phyloP scores from a whole-genome alignment of 2,329 filamentous ascomycete species.

The Emergomyces orientalis region DNA sequence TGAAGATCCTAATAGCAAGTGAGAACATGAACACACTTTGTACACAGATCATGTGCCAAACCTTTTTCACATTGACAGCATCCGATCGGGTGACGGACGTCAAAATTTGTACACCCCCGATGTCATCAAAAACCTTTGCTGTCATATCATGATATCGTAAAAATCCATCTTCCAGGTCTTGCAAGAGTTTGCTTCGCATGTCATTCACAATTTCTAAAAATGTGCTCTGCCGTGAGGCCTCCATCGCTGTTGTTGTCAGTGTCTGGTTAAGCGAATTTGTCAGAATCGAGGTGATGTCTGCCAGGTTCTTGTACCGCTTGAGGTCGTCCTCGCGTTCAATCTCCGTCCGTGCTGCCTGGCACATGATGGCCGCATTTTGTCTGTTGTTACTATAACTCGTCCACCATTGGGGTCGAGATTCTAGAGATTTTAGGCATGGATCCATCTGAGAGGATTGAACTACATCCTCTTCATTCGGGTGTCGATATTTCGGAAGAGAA shows the following conservation, averaged over 20 bases:
- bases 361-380: slow-evolving; percentile 54
- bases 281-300: slow-evolving; percentile 29
- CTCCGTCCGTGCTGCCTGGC: slow-evolving; percentile 50
- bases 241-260: slow-evolving; percentile 24
- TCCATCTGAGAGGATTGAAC: slow-evolving; percentile 30
- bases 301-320: slow-evolving; percentile 31
- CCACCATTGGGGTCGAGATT: slow-evolving; percentile 50
- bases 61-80: slow-evolving; percentile 11
- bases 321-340: slow-evolving; percentile 45
- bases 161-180: slow-evolving; percentile 27
- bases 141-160: slow-evolving; percentile 21
- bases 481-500: slow-evolving; percentile 21
- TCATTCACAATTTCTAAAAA: slow-evolving; percentile 27
- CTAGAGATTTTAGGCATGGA: slow-evolving; percentile 46
- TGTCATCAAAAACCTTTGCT: slow-evolving; percentile 19
- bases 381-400: slow-evolving; percentile 55
- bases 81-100: slow-evolving; percentile 15
- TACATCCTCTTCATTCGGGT: slow-evolving; percentile 10
- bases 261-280: slow-evolving; percentile 28
- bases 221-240: slow-evolving; percentile 23
- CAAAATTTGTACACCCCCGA: slow-evolving; percentile 20
- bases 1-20: slow-evolving; percentile 21
- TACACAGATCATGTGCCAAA: slow-evolving; percentile 1
- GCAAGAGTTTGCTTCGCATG: slow-evolving; percentile 24
- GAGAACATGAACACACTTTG: neutral